Base-by-base conservation (phyloP, 2,329 filamentous ascomycete species). In the Daldinia eschscholtzii region DNA sequence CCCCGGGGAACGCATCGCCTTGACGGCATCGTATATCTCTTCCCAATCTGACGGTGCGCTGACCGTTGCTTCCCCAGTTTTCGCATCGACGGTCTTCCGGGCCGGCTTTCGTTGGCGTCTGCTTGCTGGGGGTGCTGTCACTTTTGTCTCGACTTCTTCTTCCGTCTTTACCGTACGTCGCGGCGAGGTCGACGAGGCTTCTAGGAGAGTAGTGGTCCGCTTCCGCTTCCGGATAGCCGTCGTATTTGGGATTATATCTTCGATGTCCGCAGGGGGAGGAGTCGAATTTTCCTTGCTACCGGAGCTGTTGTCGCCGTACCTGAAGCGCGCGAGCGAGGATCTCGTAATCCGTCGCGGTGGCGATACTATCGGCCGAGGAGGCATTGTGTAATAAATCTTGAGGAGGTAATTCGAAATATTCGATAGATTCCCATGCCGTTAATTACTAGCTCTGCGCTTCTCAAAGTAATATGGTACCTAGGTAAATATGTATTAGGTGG, bases 21-120 rank as follows among this genome's bases (percentile, higher is more conserved):
- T 91, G 50, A 97, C 92, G 0, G 88, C 82, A 37, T 86, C 81
- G 81, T 98, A 99, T 64, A 97, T 89, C 64, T 90, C 87, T 70
- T 93, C 89, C 96, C 96, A 82, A 70, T 64, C 75, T 30, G 65
- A 65, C 23, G 80, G 74, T 52, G 78, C 76, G 37, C 37, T 35
- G 55, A 74, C 65, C 18, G 57, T 67, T 6, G 68, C 30, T 13
- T 65, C 53, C 2, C 72, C 70, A 7, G 76, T 76, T 3, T 57
- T 48, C 4, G 68, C 71, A 41, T 78, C 71, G 48, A 71, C 65
- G 6, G 69, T 67, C 44, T 73, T 75, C 30, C 73, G 76, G 23
- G 75, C 75, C 23, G 75, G 75, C 56, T 76, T 77, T 65, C 76
- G 76, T 5, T 68, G 73, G 28, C 70, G 72, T 28, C 62, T 72